These are phyloP conservation scores for Echria macrotheca DNA, from an alignment of 495 filamentous ascomycete species.

Conservation along the genomic window DNA sequence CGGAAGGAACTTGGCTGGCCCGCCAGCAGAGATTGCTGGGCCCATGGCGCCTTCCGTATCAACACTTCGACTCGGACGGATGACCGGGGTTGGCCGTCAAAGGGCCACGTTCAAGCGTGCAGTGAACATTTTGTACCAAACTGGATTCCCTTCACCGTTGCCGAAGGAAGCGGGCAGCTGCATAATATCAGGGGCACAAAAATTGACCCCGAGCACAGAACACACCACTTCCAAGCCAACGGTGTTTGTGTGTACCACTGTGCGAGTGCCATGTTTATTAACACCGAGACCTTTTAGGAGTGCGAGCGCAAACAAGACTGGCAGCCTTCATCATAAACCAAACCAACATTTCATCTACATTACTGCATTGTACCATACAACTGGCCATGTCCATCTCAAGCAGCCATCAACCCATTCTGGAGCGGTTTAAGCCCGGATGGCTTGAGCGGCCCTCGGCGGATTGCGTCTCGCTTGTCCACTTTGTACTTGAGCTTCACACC, in stretches of 20 bases:
- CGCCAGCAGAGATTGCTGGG: neutral
- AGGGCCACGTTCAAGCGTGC: no score
- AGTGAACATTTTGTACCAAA: no score
- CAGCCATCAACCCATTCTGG: neutral
- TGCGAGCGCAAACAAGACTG: no score
- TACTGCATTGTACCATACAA: neutral
- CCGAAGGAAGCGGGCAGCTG: slow-evolving; percentile 2
- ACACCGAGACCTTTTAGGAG: no score
- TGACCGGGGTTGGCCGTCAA: no score
- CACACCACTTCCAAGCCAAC: no score
- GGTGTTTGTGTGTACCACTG: no score
- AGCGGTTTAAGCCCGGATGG: slow-evolving; percentile 15
- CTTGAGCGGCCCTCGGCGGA: slow-evolving; percentile 37
- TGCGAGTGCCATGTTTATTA: no score
- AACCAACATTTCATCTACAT: no score
- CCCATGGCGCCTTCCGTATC: neutral
- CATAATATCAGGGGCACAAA: slow-evolving; percentile 8
- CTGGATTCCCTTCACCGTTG: neutral
- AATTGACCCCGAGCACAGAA: slow-evolving; percentile 1
- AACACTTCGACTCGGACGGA: neutral
- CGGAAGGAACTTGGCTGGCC: neutral
- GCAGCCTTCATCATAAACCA: no score
- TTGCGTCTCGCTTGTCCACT: slow-evolving; percentile 54
- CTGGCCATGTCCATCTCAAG: no score
- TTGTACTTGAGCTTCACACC: slow-evolving; percentile 55